These are phyloP conservation scores for Aureobasidium sp. DNA, from an alignment of 2,329 filamentous ascomycete genomes.

Conservation along the genomic window DNA sequence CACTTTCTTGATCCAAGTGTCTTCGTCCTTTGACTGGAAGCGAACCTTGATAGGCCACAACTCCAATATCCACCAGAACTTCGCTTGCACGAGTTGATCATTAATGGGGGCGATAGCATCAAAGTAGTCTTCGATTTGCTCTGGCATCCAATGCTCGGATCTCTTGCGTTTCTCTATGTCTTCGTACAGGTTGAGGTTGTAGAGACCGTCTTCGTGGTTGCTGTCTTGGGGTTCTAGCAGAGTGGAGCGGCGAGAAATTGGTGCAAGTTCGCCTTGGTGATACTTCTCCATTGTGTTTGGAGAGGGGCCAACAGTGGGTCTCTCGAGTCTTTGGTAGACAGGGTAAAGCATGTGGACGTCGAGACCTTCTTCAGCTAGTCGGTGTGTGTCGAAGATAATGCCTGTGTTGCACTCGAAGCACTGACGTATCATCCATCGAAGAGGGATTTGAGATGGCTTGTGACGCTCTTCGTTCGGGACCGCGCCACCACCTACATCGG, in stretches of 20 bases:
- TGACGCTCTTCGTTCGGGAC: slow-evolving; percentile 36
- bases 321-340: slow-evolving; percentile 27
- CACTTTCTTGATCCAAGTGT: slow-evolving; percentile 34
- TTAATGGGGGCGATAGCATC: slow-evolving; percentile 36
- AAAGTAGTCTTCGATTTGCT: slow-evolving; percentile 39
- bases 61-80: slow-evolving; percentile 40
- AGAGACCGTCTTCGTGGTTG: slow-evolving; percentile 20
- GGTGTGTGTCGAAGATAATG: slow-evolving; percentile 36
- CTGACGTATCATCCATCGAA: slow-evolving; percentile 44
- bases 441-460: slow-evolving; percentile 38
- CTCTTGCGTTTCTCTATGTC: slow-evolving; percentile 18
- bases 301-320: slow-evolving; percentile 30
- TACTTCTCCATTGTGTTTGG: slow-evolving; percentile 32
- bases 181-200: slow-evolving; percentile 21
- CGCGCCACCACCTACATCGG: slow-evolving; percentile 41
- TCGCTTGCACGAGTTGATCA: slow-evolving; percentile 33
- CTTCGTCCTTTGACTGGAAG: slow-evolving; percentile 26
- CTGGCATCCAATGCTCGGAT: slow-evolving; percentile 27
- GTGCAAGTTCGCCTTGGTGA: slow-evolving; percentile 27
- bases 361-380: slow-evolving; percentile 35
- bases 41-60: slow-evolving; percentile 37
- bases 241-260: slow-evolving; percentile 27
- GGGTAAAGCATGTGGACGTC: slow-evolving; percentile 39
- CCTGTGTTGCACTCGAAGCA: slow-evolving; percentile 42
- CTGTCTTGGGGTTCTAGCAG: slow-evolving; percentile 20